Base-by-base conservation (phyloP, 257 asterid species). In the Solanum piurae region DNA sequence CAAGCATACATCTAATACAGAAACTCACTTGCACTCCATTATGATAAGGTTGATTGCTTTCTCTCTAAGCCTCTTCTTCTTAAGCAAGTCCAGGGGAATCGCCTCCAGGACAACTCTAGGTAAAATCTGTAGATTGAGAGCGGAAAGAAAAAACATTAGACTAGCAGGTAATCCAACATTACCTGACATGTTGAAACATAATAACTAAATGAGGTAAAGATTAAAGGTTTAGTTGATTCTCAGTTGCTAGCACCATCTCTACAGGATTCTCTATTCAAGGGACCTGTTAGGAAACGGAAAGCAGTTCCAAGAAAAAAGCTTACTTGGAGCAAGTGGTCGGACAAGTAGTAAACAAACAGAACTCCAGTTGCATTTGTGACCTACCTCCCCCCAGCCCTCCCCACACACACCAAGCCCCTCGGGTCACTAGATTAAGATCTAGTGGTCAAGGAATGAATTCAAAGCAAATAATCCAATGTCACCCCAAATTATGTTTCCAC, bases 101-200 rank as follows among this genome's bases (percentile, higher is more conserved):
- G 98, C 96, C 91, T 97, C 98, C 93, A 95, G 91, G 87, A 95
- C 98, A 80, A 97, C 92, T 90, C 99, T 93, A 66, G 99, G 99
- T 88, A 95, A 89, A 89, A 97, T 90, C 98, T 97, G 71, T 77
- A 44, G n/a, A 9, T 12, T 8, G 85, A 14, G 64, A 86, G 16
- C 75, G 77, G 23, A 44, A 71, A 86, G 36, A 27, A n/a, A n/a
- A 71, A 25, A 55, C 66, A 79, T 42, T 75, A 49, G 27, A 8
- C 46, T 40, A 46, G 87, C 16, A 9, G 6, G 84, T 31, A 36
- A 82, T 8, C 18, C 40, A 31, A 25, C n/a, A 42, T 0, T 74
- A 36, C 29, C 18, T 74, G 31, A 21, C 10, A 74, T 36, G 82
- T 36, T 74, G 52, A 74, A 74, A 74, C 82, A 18, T 9, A 73